These are phyloP conservation scores for Pleurotus platypus DNA, from an alignment of 768 basidiomycete species.

Conservation along the genomic window DNA sequence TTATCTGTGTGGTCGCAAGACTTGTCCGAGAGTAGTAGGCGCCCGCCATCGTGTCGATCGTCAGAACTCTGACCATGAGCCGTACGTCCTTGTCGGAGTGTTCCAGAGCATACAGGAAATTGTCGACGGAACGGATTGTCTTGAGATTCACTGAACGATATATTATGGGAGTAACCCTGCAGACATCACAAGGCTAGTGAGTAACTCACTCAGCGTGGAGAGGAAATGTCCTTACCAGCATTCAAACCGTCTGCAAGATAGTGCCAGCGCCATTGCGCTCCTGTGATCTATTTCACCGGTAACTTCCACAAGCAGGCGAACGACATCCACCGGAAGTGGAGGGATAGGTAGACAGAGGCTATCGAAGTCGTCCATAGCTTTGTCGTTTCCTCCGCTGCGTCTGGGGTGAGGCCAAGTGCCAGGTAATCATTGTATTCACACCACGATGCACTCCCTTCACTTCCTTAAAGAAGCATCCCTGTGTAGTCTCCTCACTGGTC, in stretches of 20 bases:
- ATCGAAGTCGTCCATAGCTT: too few relatives aligned
- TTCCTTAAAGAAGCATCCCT: too few relatives aligned
- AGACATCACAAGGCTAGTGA: too few relatives aligned
- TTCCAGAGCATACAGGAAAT: not conserved
- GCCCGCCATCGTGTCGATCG: not conserved
- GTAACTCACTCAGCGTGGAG: too few relatives aligned
- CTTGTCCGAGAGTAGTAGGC: not conserved
- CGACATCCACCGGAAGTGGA: not conserved
- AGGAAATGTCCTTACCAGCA: not conserved
- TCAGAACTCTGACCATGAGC: not conserved
- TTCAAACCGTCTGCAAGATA: not conserved
- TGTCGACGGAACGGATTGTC: not conserved
- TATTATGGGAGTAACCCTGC: not conserved
- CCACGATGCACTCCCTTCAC: too few relatives aligned
- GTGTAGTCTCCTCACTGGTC: too few relatives aligned
- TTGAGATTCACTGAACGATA: slow-evolving; percentile 2
- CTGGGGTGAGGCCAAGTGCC: too few relatives aligned
- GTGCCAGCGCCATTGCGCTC: not conserved
- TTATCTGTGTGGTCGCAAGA: not conserved
- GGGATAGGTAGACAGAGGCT: not conserved
- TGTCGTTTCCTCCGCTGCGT: too few relatives aligned
- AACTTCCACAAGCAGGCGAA: not conserved
- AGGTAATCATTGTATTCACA: too few relatives aligned
- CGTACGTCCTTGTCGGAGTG: not conserved
- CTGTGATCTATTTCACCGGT: not conserved